Base-by-base conservation (phyloP, 441 rosid genomes). In the Euphorbia schlechtendalii region DNA sequence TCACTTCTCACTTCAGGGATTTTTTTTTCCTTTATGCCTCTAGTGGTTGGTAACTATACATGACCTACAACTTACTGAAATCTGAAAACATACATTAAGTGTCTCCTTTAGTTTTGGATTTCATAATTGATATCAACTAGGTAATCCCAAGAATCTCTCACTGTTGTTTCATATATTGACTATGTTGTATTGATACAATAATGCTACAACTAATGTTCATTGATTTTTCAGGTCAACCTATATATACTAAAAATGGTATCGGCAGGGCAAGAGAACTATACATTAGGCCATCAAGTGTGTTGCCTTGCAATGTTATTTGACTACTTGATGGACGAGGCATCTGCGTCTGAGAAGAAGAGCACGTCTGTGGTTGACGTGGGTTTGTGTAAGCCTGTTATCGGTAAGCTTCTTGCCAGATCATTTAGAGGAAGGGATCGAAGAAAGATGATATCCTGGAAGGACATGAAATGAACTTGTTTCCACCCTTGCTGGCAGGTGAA, bases 361-460 rank as follows among this genome's bases (percentile, higher is more conserved):
- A 82, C 85, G 43, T 86, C 80, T 45, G 82, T 85, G 7, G 74
- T 87, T 59, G 96, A 90, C 77, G 84, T 87, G 22, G 96, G 99
- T 28, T 78, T 86, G 81, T 85, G 96, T 58, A 86, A 83, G 78
- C 99, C 96, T 55, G 86, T 84, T 11, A 73, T 62, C 15, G 96
- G 96, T 55, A 82, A 71, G 67, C 87, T 90, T 73, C 81, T 94
- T 28, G 80, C 83, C 51, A 83, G 99, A 80, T 83, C 96, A 64
- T 85, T 80, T 40, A 81, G 99, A 70, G 97, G 97, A 56, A 84
- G 96, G 79, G 97, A 94, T 76, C 84, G 84, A 10, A 82, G 96
- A 74, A 94, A 83, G 81, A 90, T 94, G 83, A 89, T 90, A 63
- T 87, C 93, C 32, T 88, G 96, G 97, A 90, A 88, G 77, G 90